phyloP scores from a whole-genome alignment of 1,139 yeast genomes.

The Pichia sp. region DNA sequence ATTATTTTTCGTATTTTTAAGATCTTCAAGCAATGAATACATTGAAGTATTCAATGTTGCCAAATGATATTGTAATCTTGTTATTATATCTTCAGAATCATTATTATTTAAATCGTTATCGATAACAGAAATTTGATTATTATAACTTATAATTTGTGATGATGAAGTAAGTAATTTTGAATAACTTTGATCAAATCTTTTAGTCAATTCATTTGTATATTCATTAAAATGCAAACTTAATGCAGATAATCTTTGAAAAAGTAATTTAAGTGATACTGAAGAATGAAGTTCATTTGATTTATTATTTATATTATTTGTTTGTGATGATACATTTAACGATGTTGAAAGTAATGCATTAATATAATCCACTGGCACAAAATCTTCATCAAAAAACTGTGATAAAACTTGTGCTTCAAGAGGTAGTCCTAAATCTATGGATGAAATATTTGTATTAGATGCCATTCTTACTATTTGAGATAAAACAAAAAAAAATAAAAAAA shows the following conservation, averaged over 20 bases:
- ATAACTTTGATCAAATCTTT: constrained; percentile 44
- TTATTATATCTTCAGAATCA: constrained; percentile 33
- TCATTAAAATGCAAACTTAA: constrained; percentile 56
- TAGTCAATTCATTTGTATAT: constrained; percentile 50
- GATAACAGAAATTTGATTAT: constrained; percentile 11
- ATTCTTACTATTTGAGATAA: neutral
- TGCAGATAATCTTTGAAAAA: constrained; percentile 34
- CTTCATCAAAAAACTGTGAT: constrained; percentile 43
- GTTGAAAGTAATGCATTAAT: constrained; percentile 39
- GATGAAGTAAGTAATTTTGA: constrained; percentile 38
- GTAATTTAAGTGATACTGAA: constrained; percentile 26
- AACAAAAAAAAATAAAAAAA: too few species aligned
- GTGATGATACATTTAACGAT: constrained; percentile 17
- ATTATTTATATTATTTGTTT: constrained; percentile 11
- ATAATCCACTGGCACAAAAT: constrained; percentile 44
- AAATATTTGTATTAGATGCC: neutral
- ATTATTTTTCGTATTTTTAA: constrained; percentile 32
- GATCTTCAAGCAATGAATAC: constrained; percentile 46
- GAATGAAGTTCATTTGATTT: constrained; percentile 24
- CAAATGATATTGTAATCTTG: constrained; percentile 58
- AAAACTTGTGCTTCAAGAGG: constrained; percentile 30
- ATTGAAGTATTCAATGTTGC: constrained; percentile 55
- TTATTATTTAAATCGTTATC: constrained; percentile 10
- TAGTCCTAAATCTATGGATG: constrained; percentile 11
- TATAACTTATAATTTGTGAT: constrained; percentile 33